These are phyloP conservation scores for Populus alba DNA, from an alignment of 345 rosid species.

Conservation along the genomic window DNA sequence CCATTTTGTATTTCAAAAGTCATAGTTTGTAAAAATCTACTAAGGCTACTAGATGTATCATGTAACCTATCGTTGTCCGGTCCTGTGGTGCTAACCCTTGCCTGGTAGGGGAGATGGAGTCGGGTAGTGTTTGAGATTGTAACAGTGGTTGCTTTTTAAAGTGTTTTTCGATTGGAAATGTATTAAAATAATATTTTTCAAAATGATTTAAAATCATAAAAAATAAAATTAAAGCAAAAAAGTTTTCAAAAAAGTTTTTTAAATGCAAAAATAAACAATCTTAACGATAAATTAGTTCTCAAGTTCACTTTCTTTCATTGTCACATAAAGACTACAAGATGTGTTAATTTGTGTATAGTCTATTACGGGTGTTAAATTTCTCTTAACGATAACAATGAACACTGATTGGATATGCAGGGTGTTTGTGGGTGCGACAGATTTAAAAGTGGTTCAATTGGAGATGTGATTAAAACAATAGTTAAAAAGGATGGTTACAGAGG, in stretches of 20 bases:
- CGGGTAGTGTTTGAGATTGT: no score
- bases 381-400: not conserved
- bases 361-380: not conserved
- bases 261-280: no score
- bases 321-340: not conserved
- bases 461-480: conserved; percentile 61
- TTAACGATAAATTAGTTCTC: not conserved
- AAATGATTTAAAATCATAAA: no score
- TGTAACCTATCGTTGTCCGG: not conserved
- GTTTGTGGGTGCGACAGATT: conserved; percentile 96
- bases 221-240: no score
- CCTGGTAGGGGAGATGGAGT: no score
- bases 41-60: not conserved
- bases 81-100: not conserved
- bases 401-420: conserved; percentile 52
- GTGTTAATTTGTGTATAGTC: not conserved
- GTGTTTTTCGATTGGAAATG: no score
- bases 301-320: not conserved
- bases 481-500: conserved; percentile 84
- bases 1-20: not conserved
- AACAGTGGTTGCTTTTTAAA: rapidly evolving
- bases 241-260: no score
- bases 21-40: not conserved
- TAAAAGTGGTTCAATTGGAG: conserved; percentile 60
- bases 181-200: no score